Evolutionary conservation across 768 basidiomycete genomes (phyloP).

Genomic region (Xerocomellus intermedius): DNA sequence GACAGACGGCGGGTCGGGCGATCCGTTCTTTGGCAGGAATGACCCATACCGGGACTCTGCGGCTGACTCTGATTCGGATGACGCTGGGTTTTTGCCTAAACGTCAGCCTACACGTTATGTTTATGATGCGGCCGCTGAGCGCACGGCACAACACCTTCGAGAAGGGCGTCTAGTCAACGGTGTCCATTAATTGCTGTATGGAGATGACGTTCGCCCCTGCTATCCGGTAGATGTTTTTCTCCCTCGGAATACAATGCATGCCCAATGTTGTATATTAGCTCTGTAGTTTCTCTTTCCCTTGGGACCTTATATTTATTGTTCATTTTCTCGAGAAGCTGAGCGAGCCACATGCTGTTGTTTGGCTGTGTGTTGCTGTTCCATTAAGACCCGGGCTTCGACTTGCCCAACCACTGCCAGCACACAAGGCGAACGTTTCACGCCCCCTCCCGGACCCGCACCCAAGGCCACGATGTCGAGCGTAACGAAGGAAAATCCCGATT

Average conservation of each 20-base stretch:
- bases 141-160: constrained; percentile 57
- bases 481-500: constrained; percentile 35
- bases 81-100: constrained; percentile 32
- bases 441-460: background rate
- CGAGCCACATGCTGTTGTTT: constrained; percentile 23
- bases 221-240: constrained; percentile 15
- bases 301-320: constrained; percentile 26
- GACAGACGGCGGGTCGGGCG: constrained; percentile 51
- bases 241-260: constrained; percentile 15
- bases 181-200: constrained; percentile 39
- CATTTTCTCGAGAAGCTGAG: background rate
- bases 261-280: constrained; percentile 25
- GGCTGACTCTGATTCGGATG: constrained; percentile 53
- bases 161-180: constrained; percentile 46
- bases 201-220: background rate
- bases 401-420: constrained; percentile 10
- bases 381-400: background rate
- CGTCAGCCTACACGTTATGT: constrained; percentile 66
- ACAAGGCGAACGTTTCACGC: background rate
- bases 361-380: constrained; percentile 17
- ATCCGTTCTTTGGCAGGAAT: constrained; percentile 49
- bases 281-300: constrained; percentile 13
- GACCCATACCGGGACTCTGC: constrained; percentile 33
- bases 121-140: constrained; percentile 92
- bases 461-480: constrained; percentile 16